Evolutionary conservation across 2,329 filamentous ascomycete species (phyloP), one percentile per base, ranked within the genome.

Genomic region (Cordyceps tenuipes): DNA sequence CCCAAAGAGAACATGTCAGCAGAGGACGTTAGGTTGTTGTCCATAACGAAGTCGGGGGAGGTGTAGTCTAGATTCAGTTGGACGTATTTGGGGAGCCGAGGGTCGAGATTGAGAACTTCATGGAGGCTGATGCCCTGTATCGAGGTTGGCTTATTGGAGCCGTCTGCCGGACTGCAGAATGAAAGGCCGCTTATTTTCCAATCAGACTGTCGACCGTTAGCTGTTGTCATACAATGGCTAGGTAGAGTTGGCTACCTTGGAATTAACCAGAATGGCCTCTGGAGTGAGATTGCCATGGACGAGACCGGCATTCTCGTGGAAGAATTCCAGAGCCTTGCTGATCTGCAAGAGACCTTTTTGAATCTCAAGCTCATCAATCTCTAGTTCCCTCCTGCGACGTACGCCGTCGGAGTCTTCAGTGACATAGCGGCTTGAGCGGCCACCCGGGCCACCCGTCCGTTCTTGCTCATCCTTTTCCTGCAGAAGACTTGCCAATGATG

Each of bases 141-240:
- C 4, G 90, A 88, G 3, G 90, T 89, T 50, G 87, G 80, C 65
- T 88, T 86, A 31, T 84, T 86, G 21, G 89, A 89, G 66, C 84
- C 82, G 66, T 91, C 89, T 53, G 90, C 84, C 15, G 91, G 89
- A 50, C 89, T 89, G 70, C 89, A 90, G 72, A 97, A 99, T 0
- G 89, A 85, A 44, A 99, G 81, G n/a, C 93, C 94, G 66, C 91
- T 93, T 63, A 99, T 90, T 72, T 99, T 99, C 94, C 94, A 99
- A 73, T 99, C 94, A 52, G 90, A 96, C 87, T 90, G 68, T 68
- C 63, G 26, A 61, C 67, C 60, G 68, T 77, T 69, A 76, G 71
- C 62, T 59, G 23, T 9, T 36, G 36, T 15, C 8, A 17, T 39
- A 31, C n/a, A 10, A 12, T n/a, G 41, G 19, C 39, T 3, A 19